Base-by-base conservation (phyloP, 2,329 filamentous ascomycete species). In the Ascochyta rabiei region DNA sequence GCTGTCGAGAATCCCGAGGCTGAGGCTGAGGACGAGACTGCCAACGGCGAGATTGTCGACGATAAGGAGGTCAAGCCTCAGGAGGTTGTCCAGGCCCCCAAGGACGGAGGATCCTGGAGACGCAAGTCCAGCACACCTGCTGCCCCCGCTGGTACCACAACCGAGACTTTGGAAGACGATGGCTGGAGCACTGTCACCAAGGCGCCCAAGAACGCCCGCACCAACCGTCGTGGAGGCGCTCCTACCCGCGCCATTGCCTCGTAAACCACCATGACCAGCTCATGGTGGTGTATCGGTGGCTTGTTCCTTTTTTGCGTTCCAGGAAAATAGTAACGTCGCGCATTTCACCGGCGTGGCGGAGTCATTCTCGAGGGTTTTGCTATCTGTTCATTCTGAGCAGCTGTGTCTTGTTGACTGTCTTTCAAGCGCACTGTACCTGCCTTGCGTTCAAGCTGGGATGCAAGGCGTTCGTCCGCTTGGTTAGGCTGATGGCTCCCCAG, bases 11-110 rank as follows among this genome's bases (percentile, higher is more conserved):
- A 80, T 59, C 78, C 65, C 77, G 81, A 63, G 75, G 64, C 60
- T 28, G 72, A 73, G 15, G 70, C 76, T 30, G 73, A 77, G 40
- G 77, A 80, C 40, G 76, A 77, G 34, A 63, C 79, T 50, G 82
- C 83, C 35, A 80, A 84, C 59, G 77, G 79, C 41, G 73, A 78
- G 43, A 79, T 80, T 49, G 76, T 81, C 45, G 77, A 77, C 30
- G 77, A 84, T 72, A 83, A 84, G 72, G 78, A 77, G 30, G 77
- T 80, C 56, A 84, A 84, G 73, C 79, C 84, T 24, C 81, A 84
- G 65, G 82, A 86, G 66, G 74, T 82, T 43, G 77, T 81, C 37
- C 75, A 81, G 21, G 73, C 78, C 16, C 67, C 76, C 62, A 73
- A 73, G 56, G 58, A 67, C 26, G 71, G 72, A 50, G 70, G 69